phyloP scores from a whole-genome alignment of 345 rosid genomes.

The Mercurialis annua region DNA sequence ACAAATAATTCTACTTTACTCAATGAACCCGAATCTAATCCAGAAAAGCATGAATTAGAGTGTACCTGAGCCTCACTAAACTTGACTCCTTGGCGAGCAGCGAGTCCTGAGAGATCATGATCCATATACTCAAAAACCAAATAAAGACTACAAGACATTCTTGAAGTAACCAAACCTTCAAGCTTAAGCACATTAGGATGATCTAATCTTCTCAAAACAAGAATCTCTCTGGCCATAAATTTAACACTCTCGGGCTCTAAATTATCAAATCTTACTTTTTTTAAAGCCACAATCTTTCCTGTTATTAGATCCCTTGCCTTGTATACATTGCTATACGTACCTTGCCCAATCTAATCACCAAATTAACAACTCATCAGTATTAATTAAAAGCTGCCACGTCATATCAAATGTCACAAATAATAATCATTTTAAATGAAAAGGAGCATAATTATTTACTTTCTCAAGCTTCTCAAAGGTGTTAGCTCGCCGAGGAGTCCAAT shows the following conservation, averaged over 20 bases:
- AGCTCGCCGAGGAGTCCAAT: slow-evolving; percentile 78
- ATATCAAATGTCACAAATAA: not conserved
- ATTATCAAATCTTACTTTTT: slow-evolving; percentile 92
- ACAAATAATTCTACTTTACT: slow-evolving; percentile 2
- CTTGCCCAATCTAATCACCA: slow-evolving; percentile 75
- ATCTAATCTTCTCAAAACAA: slow-evolving; percentile 59
- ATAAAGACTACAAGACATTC: slow-evolving; percentile 85
- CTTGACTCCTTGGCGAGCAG: slow-evolving; percentile 62
- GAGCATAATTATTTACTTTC: slow-evolving; percentile 41
- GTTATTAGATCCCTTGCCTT: slow-evolving; percentile 77
- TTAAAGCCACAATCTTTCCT: slow-evolving; percentile 87
- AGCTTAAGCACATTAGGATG: slow-evolving; percentile 92
- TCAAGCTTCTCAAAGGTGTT: slow-evolving; percentile 78
- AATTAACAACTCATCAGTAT: not conserved
- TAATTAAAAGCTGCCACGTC: not conserved
- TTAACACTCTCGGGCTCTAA: slow-evolving; percentile 88
- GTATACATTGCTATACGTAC: slow-evolving; percentile 92
- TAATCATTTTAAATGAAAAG: not conserved
- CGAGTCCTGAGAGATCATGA: slow-evolving; percentile 89
- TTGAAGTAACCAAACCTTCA: slow-evolving; percentile 81
- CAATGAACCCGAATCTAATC: slow-evolving; percentile 13
- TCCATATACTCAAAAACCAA: slow-evolving; percentile 93
- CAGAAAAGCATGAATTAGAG: not conserved
- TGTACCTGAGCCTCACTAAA: slow-evolving; percentile 84
- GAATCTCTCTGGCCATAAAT: slow-evolving; percentile 97